Base-by-base conservation (phyloP, 2,329 filamentous ascomycete genomes). In the Elsinoe arachidis region DNA sequence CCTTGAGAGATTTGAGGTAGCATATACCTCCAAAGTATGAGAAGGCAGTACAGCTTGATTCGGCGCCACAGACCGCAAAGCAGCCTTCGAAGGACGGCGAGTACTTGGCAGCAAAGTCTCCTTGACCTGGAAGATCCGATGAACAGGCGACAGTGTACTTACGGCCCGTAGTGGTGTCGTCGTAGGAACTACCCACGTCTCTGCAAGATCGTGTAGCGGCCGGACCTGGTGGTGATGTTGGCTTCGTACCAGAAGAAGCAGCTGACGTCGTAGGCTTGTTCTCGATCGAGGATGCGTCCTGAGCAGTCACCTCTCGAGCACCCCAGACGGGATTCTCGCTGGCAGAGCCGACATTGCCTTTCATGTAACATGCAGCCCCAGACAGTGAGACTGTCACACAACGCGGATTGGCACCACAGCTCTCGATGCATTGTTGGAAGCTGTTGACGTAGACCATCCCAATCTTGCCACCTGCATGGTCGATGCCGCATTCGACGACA, bases 351-450 rank as follows among this genome's bases (percentile, higher is more conserved):
- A 65, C 30, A 2, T 47, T 53, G 12, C 43, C 55, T 58, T 67
- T 67, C 46, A 67, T 37, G 55, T 67, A 67, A 58, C 66, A 67
- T 4, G 64, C 63, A 2, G 57, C 47, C 7, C 65, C 64, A 1
- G 60, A 58, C 19, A 63, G 52, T 26, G 61, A 62, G 17, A 65
- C 64, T 38, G 63, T 63, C 9, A 66, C 62, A 44, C 64, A 65
- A n/a, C 58, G 51, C 11, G 39, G n/a, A 33, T 59, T 63, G n/a
- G 57, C 37, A 7, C 61, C 60, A 44, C 65, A 67, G 5, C 60
- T 58, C 39, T 64, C 62, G 21, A 66, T 63, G 43, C 65, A 66
- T 21, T 55, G 47, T 44, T 63, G 55, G 53, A 66, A 61, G 43
- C 46, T 58, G 46, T 46, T 59, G 15, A 58, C 59, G 37, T 55